Conservation (phyloP, 176 grass and related monocot species). For the Carex myosuroides region DNA sequence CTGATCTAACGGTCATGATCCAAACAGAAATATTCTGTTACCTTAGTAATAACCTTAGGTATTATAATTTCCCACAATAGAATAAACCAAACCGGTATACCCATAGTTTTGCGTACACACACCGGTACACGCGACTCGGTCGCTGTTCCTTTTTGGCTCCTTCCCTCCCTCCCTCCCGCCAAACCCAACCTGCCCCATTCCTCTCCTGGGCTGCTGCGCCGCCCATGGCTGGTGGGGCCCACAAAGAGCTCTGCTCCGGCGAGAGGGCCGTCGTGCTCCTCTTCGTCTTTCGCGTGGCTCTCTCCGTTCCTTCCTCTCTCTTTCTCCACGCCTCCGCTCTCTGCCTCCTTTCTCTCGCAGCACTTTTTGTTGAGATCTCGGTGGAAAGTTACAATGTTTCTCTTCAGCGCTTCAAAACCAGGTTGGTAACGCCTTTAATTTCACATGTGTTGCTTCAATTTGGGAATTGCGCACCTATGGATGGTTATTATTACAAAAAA, state of each 20-base stretch:
- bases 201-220: neutral
- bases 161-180: neutral
- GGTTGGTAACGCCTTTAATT: slow-evolving; percentile 14
- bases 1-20: no score
- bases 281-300: slow-evolving; percentile 64
- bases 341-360: slow-evolving; percentile 33
- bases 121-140: neutral
- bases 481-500: neutral
- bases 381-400: slow-evolving; percentile 27
- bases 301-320: slow-evolving; percentile 46
- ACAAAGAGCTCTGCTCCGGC: slow-evolving; percentile 37
- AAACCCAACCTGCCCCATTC: neutral
- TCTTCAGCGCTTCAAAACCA: slow-evolving; percentile 55
- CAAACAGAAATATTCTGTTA: no score
- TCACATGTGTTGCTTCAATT: neutral
- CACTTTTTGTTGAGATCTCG: slow-evolving; percentile 58
- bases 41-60: no score
- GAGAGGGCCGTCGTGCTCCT: slow-evolving; percentile 78
- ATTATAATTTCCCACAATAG: neutral
- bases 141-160: neutral
- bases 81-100: neutral
- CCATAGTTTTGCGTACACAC: neutral
- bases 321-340: slow-evolving; percentile 32
- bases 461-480: neutral
- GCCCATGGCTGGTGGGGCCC: slow-evolving; percentile 10